Evolutionary conservation across 2,329 filamentous ascomycete species (phyloP), one percentile per base, ranked within the genome.

Genomic region (Leptographium wingfieldii): DNA sequence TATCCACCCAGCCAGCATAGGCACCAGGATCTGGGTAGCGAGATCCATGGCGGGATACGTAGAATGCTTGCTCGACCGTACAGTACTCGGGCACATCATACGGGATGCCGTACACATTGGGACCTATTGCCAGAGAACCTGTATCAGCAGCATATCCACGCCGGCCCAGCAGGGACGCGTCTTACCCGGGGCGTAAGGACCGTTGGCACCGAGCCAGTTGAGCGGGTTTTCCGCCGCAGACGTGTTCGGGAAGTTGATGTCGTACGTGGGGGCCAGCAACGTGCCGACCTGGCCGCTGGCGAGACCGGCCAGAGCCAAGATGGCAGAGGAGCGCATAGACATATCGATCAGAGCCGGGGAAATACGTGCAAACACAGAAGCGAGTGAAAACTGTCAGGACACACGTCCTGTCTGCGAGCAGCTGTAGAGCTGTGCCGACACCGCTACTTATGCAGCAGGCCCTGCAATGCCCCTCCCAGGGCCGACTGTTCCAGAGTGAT

Each of bases 21-120:
- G 84, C 82, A 4, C 82, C 81, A 1, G 71, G 71, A 63, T 86
- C 84, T 0, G 83, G 83, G 66, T 80, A 87, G 51, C 83, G 75
- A 51, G 81, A 84, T 22, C 84, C 84, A 71, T 86, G 84, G 22
- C 83, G 78, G 2, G 77, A 75, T 40, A 83, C 71, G 62, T 83
- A 85, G 5, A 80, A 80, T 3, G 79, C 82, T 65, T 83, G 78
- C 61, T 86, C 81, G 4, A 87, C 77, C 11, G 71, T 72, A 67
- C 84, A 87, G 52, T 77, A 74, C 1, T 77, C 73, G 0, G 83
- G 83, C 1, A 81, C 73, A 4, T 78, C 73, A 35, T 77, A 71
- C 0, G 78, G 78, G 59, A 86, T 80, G 14, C 72, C 74, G 61
- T 80, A 76, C 55, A 84, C 76, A 65, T 85, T 78, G 12, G 80